Conservation (phyloP, 495 filamentous ascomycete species). For the Haplographium delicatum region DNA sequence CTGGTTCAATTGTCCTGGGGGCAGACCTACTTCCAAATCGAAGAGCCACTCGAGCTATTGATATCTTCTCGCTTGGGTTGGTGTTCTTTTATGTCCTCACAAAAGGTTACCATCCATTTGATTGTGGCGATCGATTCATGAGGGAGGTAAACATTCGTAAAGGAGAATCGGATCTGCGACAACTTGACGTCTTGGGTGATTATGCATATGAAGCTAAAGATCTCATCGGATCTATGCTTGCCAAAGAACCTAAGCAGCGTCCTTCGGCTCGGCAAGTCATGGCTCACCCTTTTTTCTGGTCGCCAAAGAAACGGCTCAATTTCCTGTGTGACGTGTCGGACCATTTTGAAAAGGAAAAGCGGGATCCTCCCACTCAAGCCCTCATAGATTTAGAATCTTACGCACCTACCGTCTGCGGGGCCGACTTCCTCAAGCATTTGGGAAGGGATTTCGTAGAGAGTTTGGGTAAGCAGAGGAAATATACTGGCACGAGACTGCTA, state of each 20-base stretch:
- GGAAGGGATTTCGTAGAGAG: slow-evolving; percentile 79
- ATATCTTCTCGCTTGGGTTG: slow-evolving; percentile 93
- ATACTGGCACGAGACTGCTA: slow-evolving; percentile 74
- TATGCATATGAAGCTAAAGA: slow-evolving; percentile 82
- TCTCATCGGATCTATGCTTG: slow-evolving; percentile 79
- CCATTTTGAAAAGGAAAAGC: slow-evolving; percentile 86
- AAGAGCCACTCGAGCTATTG: slow-evolving; percentile 88
- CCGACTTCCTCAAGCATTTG: slow-evolving; percentile 73
- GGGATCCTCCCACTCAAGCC: slow-evolving; percentile 66
- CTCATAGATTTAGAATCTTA: slow-evolving; percentile 60
- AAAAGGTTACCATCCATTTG: slow-evolving; percentile 86
- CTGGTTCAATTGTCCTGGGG: slow-evolving; percentile 34
- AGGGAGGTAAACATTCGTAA: slow-evolving; percentile 95
- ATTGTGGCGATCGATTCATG: slow-evolving; percentile 88
- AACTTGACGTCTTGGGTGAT: slow-evolving; percentile 66
- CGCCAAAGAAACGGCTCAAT: slow-evolving; percentile 72
- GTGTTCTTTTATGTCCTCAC: slow-evolving; percentile 97
- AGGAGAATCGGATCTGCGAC: slow-evolving; percentile 66
- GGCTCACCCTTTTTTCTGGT: slow-evolving; percentile 96
- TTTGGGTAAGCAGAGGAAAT: slow-evolving; percentile 91
- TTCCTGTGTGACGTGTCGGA: slow-evolving; percentile 94
- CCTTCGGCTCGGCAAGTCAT: slow-evolving; percentile 73
- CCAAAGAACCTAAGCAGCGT: slow-evolving; percentile 61
- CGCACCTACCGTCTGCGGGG: slow-evolving; percentile 47
- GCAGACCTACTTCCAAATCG: slow-evolving; percentile 51